These are phyloP conservation scores for Trichoderma sp. DNA, from an alignment of 2,329 filamentous ascomycete species.

Conservation along the genomic window DNA sequence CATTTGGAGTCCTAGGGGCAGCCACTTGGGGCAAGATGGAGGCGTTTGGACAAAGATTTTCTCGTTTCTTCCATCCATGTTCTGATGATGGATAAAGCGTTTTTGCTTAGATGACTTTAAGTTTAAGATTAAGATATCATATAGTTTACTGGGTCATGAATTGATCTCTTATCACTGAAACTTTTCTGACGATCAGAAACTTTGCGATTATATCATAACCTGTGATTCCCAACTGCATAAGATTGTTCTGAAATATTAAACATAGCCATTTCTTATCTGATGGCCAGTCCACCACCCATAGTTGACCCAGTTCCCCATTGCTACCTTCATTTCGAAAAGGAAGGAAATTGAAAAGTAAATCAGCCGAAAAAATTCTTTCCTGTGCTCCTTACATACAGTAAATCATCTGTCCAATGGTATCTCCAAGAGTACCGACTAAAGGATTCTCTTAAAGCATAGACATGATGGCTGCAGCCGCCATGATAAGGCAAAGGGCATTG, in stretches of 20 bases:
- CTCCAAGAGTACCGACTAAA: not conserved
- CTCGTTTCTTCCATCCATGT: not conserved
- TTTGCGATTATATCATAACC: not conserved
- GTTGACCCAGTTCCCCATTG: slow-evolving; percentile 16
- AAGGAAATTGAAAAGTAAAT: not conserved
- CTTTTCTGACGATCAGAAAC: not conserved
- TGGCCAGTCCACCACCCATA: not conserved
- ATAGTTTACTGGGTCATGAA: not conserved
- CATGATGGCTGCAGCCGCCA: slow-evolving; percentile 44
- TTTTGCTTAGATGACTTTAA: not conserved
- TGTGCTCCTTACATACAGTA: not conserved
- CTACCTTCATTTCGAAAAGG: not conserved
- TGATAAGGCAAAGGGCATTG: slow-evolving; percentile 42
- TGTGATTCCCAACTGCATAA: slow-evolving; percentile 5
- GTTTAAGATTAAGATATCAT: not conserved
- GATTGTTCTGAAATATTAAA: not conserved
- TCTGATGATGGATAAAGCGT: not conserved
- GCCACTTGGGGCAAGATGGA: slow-evolving; percentile 1
- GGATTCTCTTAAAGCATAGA: slow-evolving; percentile 39
- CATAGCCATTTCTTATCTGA: not conserved
- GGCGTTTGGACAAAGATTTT: slow-evolving; percentile 19
- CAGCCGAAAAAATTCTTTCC: not conserved
- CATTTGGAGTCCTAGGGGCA: slow-evolving; percentile 14
- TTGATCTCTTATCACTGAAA: not conserved
- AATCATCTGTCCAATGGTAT: slow-evolving; percentile 2